A percentile compares a stretch with the other conserved stretches of the same genome.
These are phyloP conservation scores for Hygrocybe coccinea DNA, from an alignment of 768 basidiomycete genomes.

Conservation along the genomic window DNA sequence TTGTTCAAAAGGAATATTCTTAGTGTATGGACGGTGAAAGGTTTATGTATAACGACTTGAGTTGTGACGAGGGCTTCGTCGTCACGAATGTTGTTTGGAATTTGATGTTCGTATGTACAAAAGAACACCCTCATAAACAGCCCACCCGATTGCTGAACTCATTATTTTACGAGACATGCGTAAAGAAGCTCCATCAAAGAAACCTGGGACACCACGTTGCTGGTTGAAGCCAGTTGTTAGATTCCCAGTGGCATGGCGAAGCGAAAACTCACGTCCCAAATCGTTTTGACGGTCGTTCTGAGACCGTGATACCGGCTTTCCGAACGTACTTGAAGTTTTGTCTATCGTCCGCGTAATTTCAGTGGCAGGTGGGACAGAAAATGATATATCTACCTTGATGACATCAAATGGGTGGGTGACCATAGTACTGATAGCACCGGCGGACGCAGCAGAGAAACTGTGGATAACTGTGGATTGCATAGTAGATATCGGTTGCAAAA, in stretches of 20 bases:
- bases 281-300: conserved; percentile 53
- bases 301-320: conserved; percentile 74
- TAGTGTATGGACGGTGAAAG: conserved; percentile 22
- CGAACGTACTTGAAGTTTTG: conserved; percentile 86
- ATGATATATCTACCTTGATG: conserved; percentile 57
- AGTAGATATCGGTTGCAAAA: conserved; percentile 40
- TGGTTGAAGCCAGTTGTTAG: conserved; percentile 24
- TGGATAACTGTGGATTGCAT: conserved; percentile 52
- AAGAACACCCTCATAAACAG: conserved; percentile 76
- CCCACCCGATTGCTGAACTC: conserved; percentile 90
- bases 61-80: not conserved
- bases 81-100: not conserved
- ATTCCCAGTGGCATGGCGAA: not conserved
- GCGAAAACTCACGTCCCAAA: conserved; percentile 56
- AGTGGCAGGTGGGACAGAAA: not conserved
- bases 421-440: conserved; percentile 79
- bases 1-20: conserved; percentile 81
- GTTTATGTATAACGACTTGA: not conserved
- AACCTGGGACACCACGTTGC: conserved; percentile 77
- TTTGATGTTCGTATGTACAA: conserved; percentile 27
- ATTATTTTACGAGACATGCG: conserved; percentile 81
- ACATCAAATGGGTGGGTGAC: conserved; percentile 92
- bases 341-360: conserved; percentile 40
- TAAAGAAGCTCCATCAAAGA: conserved; percentile 82
- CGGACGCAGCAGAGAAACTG: conserved; percentile 65